Evolutionary conservation across 148 eudicot species (phyloP), one percentile per base, ranked within the genome.

Genomic region (Rhododendron molle): DNA sequence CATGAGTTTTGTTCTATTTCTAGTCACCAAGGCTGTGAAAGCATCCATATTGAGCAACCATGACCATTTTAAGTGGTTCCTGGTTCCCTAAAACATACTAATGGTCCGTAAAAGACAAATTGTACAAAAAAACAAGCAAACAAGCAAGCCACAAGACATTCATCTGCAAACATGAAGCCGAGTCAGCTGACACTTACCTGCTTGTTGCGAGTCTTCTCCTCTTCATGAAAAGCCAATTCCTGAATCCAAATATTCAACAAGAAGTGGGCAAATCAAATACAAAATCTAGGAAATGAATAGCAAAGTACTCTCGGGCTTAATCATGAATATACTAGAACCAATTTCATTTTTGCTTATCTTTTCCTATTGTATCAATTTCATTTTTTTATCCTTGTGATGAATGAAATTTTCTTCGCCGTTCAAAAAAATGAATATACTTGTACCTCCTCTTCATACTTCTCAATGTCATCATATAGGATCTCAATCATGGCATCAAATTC

Each of bases 361-460:
- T 54, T 54, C 60, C 60, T 54, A 54, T 54, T 54, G 1, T 16
- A 54, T 5, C 60, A 16, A 54, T 54, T 54, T 54, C 21, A 16
- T 18, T 16, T 54, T 54, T 54, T 54, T 15, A 54, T 54, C 60
- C 60, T 54, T 54, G 60, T 3, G 60, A 16, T 4, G 23, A 54
- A 54, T 54, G 60, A 54, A 13, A 52, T 54, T 54, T 52, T 54
- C 60, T 18, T 15, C 1, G 60, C 60, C 21, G 7, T 54, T 54
- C 60, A 54, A 54, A 54, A 54, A 54, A 54, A 16, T 54, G 21
- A 54, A 54, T 54, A 54, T 54, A 82, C 76, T 72, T 82, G 58
- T 92, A 97, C 99, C 93, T 91, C 93, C 81, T 90, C 92, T 78
- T 91, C 93, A 71, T 90, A 91, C 84, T 88, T 87, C 79, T 83